Base-by-base conservation (phyloP, 23 red algal genomes). In the Gracilaria domingensis region DNA sequence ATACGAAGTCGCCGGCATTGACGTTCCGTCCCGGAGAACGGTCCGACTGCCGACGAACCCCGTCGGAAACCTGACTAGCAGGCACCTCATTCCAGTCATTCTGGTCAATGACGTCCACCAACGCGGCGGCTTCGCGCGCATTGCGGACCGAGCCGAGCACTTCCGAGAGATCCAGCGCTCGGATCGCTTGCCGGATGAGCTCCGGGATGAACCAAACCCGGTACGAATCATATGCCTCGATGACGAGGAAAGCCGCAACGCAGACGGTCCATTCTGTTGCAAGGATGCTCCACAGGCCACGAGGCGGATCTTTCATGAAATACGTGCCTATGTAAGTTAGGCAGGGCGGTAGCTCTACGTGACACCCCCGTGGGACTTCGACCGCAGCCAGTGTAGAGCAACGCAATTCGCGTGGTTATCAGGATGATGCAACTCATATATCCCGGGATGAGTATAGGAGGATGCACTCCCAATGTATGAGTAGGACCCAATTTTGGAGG, bases 251-350 rank as follows among this genome's bases (percentile, higher is more conserved):
- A 47, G 59, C 81, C 53, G 60, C 81, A n/a, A 84, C 81, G n/a
- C 23, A 29, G 40, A 61, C 57, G 39, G 8, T 23, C 81, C 59
- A 84, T 12, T 84, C 59, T 8, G 81, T 66, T 30, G 54, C 54
- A 61, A 84, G 40, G 55, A 84, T 24, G 45, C 56, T 25, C 53
- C 81, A 84, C 12, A 84, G 62, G 16, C 81, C 81, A 35, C 0
- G 23, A 4, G 55, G 26, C n/a, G 32, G 28, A 0, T 38, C 2
- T 0, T 45, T 11, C 21, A 84, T 65, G 81, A 20, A 57, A 16
- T 83, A 6, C 13, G 54, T 42, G 13, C 54, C 59, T 0, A 65
- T 21, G 14, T 84, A 84, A 18, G 40, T 66, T 1, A 84, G 28
- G 18, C 54, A 23, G 0, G 81, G 81, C 14, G 81, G 58, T 0